phyloP scores from a whole-genome alignment of 2,329 filamentous ascomycete species.

The Mycosphaerella sp. region DNA sequence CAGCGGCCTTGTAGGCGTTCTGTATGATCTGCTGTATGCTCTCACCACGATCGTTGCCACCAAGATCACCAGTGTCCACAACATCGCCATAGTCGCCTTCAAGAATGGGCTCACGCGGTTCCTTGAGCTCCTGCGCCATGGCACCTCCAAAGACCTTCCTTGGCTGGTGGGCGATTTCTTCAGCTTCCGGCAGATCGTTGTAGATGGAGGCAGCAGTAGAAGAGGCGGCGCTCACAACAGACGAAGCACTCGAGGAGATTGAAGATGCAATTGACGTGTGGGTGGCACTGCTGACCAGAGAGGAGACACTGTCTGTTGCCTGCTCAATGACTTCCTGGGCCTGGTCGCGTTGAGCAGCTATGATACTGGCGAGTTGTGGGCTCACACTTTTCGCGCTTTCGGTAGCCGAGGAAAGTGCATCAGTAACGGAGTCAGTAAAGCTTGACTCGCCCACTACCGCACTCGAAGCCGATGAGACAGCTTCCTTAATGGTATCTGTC shows the following conservation, averaged over 20 bases:
- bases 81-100: constrained; percentile 38
- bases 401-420: constrained; percentile 17
- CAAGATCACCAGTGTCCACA: constrained; percentile 33
- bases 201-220: constrained; percentile 23
- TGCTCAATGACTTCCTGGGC: constrained; percentile 19
- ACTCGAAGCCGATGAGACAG: constrained; percentile 7
- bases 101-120: constrained; percentile 43
- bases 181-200: constrained; percentile 11
- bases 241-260: constrained; percentile 23
- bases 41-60: constrained; percentile 43
- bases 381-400: constrained; percentile 13
- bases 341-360: constrained; percentile 17
- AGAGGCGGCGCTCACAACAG: constrained; percentile 26
- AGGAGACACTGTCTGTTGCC: constrained; percentile 14
- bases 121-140: constrained; percentile 46
- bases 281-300: constrained; percentile 9
- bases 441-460: constrained; percentile 16
- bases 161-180: constrained; percentile 17
- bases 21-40: constrained; percentile 49
- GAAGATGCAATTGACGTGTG: constrained; percentile 11
- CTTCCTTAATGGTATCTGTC: constrained; percentile 30
- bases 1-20: constrained; percentile 45
- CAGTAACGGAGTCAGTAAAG: constrained; percentile 29
- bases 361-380: constrained; percentile 24
- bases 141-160: constrained; percentile 50